A percentile compares a stretch with the other conserved stretches of the same genome.
phyloP scores from a whole-genome alignment of 1,139 yeast species.

The Blastobotrys raffinosifermentans region DNA sequence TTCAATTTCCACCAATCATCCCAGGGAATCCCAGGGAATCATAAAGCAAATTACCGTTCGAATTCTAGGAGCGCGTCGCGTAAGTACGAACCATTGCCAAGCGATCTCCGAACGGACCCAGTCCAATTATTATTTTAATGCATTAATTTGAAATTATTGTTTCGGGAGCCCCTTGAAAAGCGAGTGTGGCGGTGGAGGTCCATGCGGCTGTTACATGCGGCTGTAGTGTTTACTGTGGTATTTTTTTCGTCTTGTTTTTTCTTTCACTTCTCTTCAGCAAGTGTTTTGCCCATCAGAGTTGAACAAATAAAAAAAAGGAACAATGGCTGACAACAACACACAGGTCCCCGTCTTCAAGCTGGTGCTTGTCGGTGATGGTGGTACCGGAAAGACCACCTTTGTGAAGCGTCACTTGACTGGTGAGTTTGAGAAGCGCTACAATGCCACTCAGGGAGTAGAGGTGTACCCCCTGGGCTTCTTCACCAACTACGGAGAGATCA shows the following conservation, averaged over 20 bases:
- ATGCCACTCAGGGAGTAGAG: constrained; percentile 99
- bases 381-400: constrained; percentile 99
- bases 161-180: no score
- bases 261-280: constrained; percentile 1
- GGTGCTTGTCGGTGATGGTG: constrained; percentile 99
- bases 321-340: neutral
- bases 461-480: constrained; percentile 97
- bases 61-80: no score
- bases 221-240: constrained; percentile 1
- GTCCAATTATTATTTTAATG: no score
- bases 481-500: constrained; percentile 98
- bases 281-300: neutral
- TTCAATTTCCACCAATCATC: no score
- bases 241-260: constrained; percentile 1
- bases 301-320: neutral
- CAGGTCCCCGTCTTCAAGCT: constrained; percentile 97
- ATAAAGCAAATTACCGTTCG: no score
- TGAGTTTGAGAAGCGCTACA: constrained; percentile 98
- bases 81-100: no score
- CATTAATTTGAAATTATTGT: no score
- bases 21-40: no score
- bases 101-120: no score
- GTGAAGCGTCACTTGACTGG: constrained; percentile 99
- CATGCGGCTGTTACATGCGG: no score
- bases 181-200: no score